Base-by-base conservation (phyloP, 306 rosid genomes). In the Mucuna pruriens region DNA sequence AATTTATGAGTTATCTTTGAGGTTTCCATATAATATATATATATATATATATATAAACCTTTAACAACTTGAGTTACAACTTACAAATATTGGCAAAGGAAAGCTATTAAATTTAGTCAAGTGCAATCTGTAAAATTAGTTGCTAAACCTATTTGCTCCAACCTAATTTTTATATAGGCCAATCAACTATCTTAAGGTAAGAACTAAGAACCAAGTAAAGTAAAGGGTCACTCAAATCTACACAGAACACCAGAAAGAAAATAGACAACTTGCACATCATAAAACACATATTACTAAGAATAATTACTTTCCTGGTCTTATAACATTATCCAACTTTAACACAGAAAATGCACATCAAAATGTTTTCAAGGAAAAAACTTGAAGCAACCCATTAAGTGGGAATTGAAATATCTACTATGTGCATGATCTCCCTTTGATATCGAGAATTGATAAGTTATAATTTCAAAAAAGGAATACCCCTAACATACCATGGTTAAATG, bases 361-460 rank as follows among this genome's bases (percentile, higher is more conserved):
- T 33, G 61, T 23, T 40, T 54, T 13, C 60, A 70, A 63, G 20
- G 15, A 6, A 54, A 65, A 83, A 63, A 54, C 48, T 17, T 54
- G 46, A 65, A 79, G 73, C 61, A 71, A 33, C n/a, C 23, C 26
- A 60, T 46, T 33, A 38, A 58, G 39, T 64, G 81, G 61, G 80
- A 55, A n/a, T 68, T 52, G 60, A 82, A 77, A 82, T 60, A 71
- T 76, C 57, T 46, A 77, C 15, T 52, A n/a, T 5, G 58, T 72
- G 31, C 29, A 74, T 7, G 55, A 23, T n/a, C 55, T 46, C 22
- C 19, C 38, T 76, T 66, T 13, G 23, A 55, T 36, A 22, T 55
- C 33, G 55, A 51, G 75, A 62, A 51, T 38, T 26, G 36, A 54
- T 54, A 31, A 6, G n/a, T 9, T 68, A 34, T 48, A 58, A 61